These are phyloP conservation scores for Capsicum baccatum DNA, from an alignment of 257 asterid species.

Conservation along the genomic window DNA sequence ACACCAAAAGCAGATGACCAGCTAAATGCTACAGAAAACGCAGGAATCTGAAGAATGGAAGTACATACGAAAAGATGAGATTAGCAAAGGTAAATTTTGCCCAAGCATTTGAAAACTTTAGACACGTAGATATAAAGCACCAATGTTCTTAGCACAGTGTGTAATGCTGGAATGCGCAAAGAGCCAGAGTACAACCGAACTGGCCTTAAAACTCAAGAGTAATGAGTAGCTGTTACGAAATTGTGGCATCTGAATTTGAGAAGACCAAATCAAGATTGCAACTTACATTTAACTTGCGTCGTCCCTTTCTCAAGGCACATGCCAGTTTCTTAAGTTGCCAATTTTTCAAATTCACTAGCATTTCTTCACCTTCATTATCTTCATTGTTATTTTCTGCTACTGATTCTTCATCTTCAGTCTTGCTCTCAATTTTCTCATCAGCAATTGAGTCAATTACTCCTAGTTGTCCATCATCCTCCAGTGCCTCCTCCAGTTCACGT, in stretches of 20 bases:
- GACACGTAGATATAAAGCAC: background rate
- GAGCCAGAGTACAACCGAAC: conserved; percentile 4
- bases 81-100: conserved; percentile 5
- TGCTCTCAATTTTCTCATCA: conserved; percentile 40
- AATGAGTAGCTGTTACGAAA: background rate
- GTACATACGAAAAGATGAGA: background rate
- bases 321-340: conserved; percentile 93
- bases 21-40: background rate
- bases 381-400: conserved; percentile 28
- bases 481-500: conserved; percentile 81
- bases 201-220: background rate
- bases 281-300: conserved; percentile 90
- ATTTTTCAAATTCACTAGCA: conserved; percentile 57
- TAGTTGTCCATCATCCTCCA: conserved; percentile 75
- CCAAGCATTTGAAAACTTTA: conserved; percentile 4
- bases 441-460: conserved; percentile 53
- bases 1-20: conserved; percentile 9
- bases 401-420: conserved; percentile 41
- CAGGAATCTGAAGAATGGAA: background rate
- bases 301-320: conserved; percentile 81
- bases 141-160: background rate
- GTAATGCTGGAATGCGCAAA: background rate
- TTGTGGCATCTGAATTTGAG: conserved; percentile 13
- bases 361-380: conserved; percentile 55
- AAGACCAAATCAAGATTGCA: conserved; percentile 12